phyloP scores from a whole-genome alignment of 2,329 filamentous ascomycete species.

The Pseudogymnoascus sp. region DNA sequence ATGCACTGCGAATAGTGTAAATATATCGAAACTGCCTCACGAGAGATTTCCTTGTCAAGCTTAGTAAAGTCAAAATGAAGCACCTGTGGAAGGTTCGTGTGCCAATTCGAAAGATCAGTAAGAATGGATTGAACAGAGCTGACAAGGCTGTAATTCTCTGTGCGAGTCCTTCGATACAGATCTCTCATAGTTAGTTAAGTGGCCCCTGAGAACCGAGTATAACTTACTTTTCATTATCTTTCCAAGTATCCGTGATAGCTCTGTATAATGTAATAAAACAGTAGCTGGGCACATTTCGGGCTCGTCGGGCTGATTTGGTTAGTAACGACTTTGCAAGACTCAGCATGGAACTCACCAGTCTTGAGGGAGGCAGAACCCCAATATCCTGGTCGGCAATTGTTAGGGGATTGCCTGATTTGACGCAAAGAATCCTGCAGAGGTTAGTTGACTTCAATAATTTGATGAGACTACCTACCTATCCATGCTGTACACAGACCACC shows the following conservation, averaged over 20 bases:
- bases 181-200: conserved; percentile 21
- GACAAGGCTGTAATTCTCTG: conserved; percentile 39
- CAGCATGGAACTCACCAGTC: conserved; percentile 19
- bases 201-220: too few relatives aligned
- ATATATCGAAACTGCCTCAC: conserved; percentile 43
- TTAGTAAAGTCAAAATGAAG: conserved; percentile 40
- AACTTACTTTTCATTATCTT: conserved; percentile 34
- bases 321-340: neutral
- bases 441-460: neutral
- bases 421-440: conserved; percentile 35
- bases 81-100: conserved; percentile 37
- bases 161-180: conserved; percentile 41
- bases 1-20: conserved; percentile 50
- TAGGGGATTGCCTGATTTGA: conserved; percentile 46
- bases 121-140: conserved; percentile 43
- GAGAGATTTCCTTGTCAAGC: conserved; percentile 34
- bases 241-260: conserved; percentile 43
- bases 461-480: conserved; percentile 30
- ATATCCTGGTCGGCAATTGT: conserved; percentile 48
- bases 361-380: conserved; percentile 32
- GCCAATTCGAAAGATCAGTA: conserved; percentile 41
- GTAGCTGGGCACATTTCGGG: conserved; percentile 37
- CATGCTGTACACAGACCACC: conserved; percentile 50
- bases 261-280: conserved; percentile 43
- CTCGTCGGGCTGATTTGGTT: conserved; percentile 23